Evolutionary conservation across 208 protist species (phyloP).

Genomic region (Spongospora subterranea): DNA sequence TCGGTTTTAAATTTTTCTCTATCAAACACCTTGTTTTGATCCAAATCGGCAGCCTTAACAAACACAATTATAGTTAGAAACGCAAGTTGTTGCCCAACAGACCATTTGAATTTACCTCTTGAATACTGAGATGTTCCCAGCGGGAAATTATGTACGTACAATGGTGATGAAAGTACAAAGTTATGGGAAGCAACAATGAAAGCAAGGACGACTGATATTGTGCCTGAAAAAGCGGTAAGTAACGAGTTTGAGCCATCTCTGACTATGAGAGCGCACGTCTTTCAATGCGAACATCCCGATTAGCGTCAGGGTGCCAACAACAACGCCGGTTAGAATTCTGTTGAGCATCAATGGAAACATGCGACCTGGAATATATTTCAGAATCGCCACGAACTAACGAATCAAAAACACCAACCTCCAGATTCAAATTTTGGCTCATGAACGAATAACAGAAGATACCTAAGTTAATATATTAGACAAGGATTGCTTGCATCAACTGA

Average conservation of each 20-base stretch:
- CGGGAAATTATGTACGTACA: background rate
- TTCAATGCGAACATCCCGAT: constrained; percentile 47
- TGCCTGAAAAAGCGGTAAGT: background rate
- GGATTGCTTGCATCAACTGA: too few species aligned
- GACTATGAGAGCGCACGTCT: background rate
- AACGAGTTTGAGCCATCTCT: background rate
- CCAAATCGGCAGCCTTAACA: background rate
- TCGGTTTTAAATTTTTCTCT: background rate
- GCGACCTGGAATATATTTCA: background rate
- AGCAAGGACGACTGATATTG: background rate
- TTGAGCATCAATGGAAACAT: background rate
- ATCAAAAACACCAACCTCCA: background rate
- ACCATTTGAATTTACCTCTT: too few species aligned
- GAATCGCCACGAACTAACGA: background rate
- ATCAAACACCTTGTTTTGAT: background rate
- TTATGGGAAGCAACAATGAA: background rate
- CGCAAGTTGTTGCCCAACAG: background rate
- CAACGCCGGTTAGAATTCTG: background rate
- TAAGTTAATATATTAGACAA: background rate
- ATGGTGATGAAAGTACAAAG: background rate
- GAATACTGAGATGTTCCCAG: background rate
- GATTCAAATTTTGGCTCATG: constrained; percentile 45
- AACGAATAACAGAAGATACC: constrained; percentile 49
- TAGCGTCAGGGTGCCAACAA: background rate
- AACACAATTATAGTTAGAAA: background rate